Conservation (phyloP, 805 yeast genomes). For the Metschnikowia borealis region DNA sequence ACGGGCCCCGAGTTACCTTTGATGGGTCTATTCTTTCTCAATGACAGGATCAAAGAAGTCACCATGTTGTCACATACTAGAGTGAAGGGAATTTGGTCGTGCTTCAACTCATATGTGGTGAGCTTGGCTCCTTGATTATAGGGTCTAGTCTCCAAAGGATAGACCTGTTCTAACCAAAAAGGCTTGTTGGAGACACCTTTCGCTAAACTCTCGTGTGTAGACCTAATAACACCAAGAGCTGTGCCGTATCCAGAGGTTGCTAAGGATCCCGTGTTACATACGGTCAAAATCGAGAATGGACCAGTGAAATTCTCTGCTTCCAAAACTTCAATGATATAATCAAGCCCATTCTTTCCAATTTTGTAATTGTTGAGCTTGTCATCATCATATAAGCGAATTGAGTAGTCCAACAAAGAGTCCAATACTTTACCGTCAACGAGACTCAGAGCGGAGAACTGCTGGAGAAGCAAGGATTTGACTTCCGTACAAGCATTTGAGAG, state of each 20-base stretch:
- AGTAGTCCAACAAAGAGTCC: conserved; percentile 37
- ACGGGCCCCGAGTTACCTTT: conserved; percentile 53
- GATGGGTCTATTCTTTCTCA: conserved; percentile 29
- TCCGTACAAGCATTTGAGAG: conserved; percentile 68
- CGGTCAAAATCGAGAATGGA: conserved; percentile 78
- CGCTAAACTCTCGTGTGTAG: conserved; percentile 49
- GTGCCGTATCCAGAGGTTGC: conserved; percentile 99
- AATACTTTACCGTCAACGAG: conserved; percentile 23
- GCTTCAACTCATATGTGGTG: conserved; percentile 85
- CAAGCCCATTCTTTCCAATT: conserved; percentile 78
- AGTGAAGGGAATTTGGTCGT: conserved; percentile 84
- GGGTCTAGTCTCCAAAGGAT: conserved; percentile 92
- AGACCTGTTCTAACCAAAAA: conserved; percentile 63
- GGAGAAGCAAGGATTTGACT: conserved; percentile 36
- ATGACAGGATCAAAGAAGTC: conserved; percentile 58
- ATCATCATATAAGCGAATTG: conserved; percentile 58
- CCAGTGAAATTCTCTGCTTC: conserved; percentile 48
- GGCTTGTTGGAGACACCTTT: conserved; percentile 22
- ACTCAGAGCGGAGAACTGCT: conserved; percentile 10
- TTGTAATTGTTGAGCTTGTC: conserved; percentile 74
- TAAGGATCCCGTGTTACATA: conserved; percentile 93
- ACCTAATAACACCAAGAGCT: conserved; percentile 86
- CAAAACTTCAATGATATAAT: conserved; percentile 52
- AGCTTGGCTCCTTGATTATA: conserved; percentile 94
- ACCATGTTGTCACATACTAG: conserved; percentile 91